These are phyloP conservation scores for Aspergillus indologenus DNA, from an alignment of 495 filamentous ascomycete species.

Conservation along the genomic window DNA sequence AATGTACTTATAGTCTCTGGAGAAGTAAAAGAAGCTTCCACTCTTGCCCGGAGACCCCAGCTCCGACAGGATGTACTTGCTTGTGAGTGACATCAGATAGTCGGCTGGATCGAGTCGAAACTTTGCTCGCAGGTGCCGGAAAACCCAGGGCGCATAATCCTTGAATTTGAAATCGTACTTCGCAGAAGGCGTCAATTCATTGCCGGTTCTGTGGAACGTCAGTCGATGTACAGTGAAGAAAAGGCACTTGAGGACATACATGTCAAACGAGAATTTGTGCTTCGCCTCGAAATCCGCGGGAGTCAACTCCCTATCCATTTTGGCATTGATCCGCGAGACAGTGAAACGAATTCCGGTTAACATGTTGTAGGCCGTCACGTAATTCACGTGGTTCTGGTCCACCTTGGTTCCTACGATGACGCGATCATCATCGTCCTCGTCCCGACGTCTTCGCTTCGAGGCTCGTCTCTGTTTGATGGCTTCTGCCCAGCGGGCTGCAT, in stretches of 20 bases:
- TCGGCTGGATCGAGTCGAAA: constrained; percentile 95
- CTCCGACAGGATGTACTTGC: constrained; percentile 98
- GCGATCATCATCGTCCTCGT: constrained; percentile 90
- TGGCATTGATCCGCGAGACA: constrained; percentile 94
- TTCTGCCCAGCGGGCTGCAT: constrained; percentile 89
- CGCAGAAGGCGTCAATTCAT: constrained; percentile 94
- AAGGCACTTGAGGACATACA: constrained; percentile 53
- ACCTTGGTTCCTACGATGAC: constrained; percentile 98
- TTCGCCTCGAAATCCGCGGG: constrained; percentile 87
- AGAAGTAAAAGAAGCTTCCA: constrained; percentile 99
- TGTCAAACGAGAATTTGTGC: constrained; percentile 98
- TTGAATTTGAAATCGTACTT: constrained; percentile 99
- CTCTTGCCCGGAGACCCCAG: constrained; percentile 96
- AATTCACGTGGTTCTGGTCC: constrained; percentile 95
- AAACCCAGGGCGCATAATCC: constrained; percentile 99
- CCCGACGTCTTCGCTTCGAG: constrained; percentile 72
- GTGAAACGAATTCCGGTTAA: constrained; percentile 96
- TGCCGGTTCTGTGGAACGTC: constrained; percentile 66
- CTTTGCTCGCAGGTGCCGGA: constrained; percentile 83
- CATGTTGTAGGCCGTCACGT: constrained; percentile 99
- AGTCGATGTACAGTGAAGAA: constrained; percentile 14
- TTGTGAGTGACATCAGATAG: constrained; percentile 96
- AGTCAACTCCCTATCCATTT: constrained; percentile 83
- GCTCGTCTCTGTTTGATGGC: constrained; percentile 86
- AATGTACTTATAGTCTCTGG: constrained; percentile 99